Evolutionary conservation across 495 filamentous ascomycete species (phyloP).

Genomic region (Neurospora sp.): DNA sequence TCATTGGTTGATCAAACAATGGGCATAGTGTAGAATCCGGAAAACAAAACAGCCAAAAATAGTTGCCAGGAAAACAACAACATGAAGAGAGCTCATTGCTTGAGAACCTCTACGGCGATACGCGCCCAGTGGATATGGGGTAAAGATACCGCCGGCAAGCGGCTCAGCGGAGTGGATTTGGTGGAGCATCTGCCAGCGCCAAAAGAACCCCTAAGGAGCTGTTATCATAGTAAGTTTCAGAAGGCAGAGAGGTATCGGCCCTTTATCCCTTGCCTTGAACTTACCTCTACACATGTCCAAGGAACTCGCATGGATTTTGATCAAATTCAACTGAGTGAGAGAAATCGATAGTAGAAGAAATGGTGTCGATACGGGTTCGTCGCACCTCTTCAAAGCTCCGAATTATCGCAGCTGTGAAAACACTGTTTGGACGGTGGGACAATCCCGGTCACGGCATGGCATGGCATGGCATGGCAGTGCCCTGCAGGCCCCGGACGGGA

Average conservation of each 20-base stretch:
- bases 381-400: not conserved
- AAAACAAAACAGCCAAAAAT: no score
- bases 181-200: not conserved
- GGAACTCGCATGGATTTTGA: no score
- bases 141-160: not conserved
- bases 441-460: not conserved
- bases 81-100: not conserved
- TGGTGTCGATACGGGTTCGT: not conserved
- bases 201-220: not conserved
- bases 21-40: no score
- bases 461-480: not conserved
- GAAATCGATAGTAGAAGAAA: no score
- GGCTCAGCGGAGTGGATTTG: not conserved
- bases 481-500: not conserved
- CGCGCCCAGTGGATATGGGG: not conserved
- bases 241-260: not conserved
- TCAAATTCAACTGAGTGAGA: no score
- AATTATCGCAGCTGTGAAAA: not conserved
- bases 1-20: no score
- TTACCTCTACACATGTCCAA: no score
- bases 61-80: no score
- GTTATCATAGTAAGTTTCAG: not conserved
- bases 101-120: not conserved
- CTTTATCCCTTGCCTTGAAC: not conserved
- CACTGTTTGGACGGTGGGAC: not conserved